Evolutionary conservation across 2,329 filamentous ascomycete genomes (phyloP), one percentile per base, ranked within the genome.

Genomic region (Ophiostoma novo-ulmi): DNA sequence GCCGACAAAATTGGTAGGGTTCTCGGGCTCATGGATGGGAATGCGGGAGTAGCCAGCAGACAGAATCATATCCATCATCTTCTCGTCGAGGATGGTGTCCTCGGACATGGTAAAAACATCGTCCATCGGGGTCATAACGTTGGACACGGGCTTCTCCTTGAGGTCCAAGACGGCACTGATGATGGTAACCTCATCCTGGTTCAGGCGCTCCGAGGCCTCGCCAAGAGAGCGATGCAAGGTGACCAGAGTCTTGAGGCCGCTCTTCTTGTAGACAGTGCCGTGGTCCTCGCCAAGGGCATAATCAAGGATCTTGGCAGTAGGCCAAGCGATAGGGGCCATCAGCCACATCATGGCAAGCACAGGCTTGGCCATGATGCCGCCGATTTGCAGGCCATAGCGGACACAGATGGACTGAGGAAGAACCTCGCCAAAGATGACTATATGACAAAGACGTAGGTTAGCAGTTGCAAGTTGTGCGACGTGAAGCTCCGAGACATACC

Each of bases 81-180:
- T 85, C 80, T 98, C 94, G 77, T 99, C 93, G 71, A 99, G 82
- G 1, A 98, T 85, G 5, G 94, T 95, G 77, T 99, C 94, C 69
- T 94, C 91, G n/a, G 93, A 93, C 88, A 99, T 92, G 73, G 91
- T 94, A 78, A 97, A 99, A 67, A 98, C 95, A 78, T 99, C 94
- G 65, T 92, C 89, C 91, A 99, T 98, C 0, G 95, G 95, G 0
- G 96, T 99, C 95, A 99, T 99, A 78, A 99, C 97, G 77, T 88
- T 91, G 64, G 92, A 93, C 7, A 99, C 94, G 0, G 94, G 85
- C 82, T 99, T 99, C 75, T 95, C 94, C 82, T 98, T 99, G 74
- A 99, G 84, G 78, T 99, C 95, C 71, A 99, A 83, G 17, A 98
- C 95, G 52, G 95, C 94, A 75, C 92, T 97, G 80, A 99, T 99